A percentile compares a stretch with the other conserved stretches of the same genome.
Evolutionary conservation across 768 basidiomycete genomes (phyloP).

Genomic region (Leccinum longicurvipes): DNA sequence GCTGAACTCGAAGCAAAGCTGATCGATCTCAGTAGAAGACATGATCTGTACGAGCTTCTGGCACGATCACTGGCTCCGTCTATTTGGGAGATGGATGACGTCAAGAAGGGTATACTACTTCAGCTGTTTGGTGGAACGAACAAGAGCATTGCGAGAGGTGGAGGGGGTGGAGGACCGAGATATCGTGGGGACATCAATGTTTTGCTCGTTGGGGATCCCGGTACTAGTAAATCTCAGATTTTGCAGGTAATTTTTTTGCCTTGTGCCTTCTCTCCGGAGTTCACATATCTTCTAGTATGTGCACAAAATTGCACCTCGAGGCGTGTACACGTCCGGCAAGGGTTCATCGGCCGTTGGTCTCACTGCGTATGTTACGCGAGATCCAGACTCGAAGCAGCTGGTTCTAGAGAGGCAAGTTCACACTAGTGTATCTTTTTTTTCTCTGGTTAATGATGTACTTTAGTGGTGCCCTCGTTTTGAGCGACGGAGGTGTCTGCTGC

Average conservation of each 20-base stretch:
- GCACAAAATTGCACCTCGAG: constrained; percentile 96
- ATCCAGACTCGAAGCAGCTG: constrained; percentile 97
- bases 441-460: constrained; percentile 1
- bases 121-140: constrained; percentile 98
- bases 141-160: constrained; percentile 89
- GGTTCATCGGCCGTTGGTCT: constrained; percentile 98
- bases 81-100: constrained; percentile 98
- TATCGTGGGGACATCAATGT: constrained; percentile 99
- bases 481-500: constrained; percentile 96
- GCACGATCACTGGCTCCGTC: constrained; percentile 86
- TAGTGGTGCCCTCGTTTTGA: constrained; percentile 90
- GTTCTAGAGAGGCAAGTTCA: constrained; percentile 83
- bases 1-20: constrained; percentile 82
- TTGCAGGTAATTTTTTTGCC: constrained; percentile 56
- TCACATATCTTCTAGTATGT: constrained; percentile 65
- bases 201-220: constrained; percentile 94
- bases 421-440: background rate
- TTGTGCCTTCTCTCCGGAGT: background rate
- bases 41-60: constrained; percentile 85
- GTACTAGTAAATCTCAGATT: constrained; percentile 95
- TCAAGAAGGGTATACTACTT: constrained; percentile 95
- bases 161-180: constrained; percentile 92
- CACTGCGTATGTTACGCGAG: constrained; percentile 96
- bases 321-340: constrained; percentile 97
- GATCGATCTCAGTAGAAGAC: constrained; percentile 62